Evolutionary conservation across 1,284 basidiomycete genomes (phyloP), one percentile per base, ranked within the genome.

Genomic region (Ceratobasidium sp.): DNA sequence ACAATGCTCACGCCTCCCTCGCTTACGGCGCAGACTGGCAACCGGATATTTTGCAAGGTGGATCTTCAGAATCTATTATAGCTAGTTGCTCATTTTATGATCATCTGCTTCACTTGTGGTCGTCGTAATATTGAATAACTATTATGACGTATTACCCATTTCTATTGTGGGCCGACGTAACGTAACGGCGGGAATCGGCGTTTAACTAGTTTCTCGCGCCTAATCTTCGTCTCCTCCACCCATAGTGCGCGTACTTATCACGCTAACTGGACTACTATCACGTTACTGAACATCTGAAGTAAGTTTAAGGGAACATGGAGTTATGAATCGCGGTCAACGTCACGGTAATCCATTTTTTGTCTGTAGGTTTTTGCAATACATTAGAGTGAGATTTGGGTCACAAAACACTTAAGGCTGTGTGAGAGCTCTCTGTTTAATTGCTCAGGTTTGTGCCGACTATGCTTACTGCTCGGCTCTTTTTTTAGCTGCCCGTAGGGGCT

Each of bases 31-130:
- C 88, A 7, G 97, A 99, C 83, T 99, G 98, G 97, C 92, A 90
- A n/a, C 89, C 86, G 79, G 85, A 78, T 10, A 76, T 78, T 0
- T 81, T 68, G 6, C 82, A 79, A 33, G 82, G 79, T 0, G 84
- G 78, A 69, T 75, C 85, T 63, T 91, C 89, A 3, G 79, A 51
- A 17, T 49, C 45, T 26, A 33, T 93, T 39, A 87, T 99, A 39
- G 95, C 91, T 31, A 97, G 93, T 81, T 98, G 96, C 83, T 98
- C 97, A 20, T 99, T 99, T 84, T 99, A 99, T 83, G 97, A 99
- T 83, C 94, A 96, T 82, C 84, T 87, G 31, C 82, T 99, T 84
- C 90, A 92, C 83, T 81, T 97, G 35, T 99, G 97, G 97, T 61
- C 69, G n/a, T 39, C 69, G 8, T 58, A 51, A 51, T 45, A 23